These are phyloP conservation scores for Silene latifolia DNA, from an alignment of 148 eudicot genomes.

Conservation along the genomic window DNA sequence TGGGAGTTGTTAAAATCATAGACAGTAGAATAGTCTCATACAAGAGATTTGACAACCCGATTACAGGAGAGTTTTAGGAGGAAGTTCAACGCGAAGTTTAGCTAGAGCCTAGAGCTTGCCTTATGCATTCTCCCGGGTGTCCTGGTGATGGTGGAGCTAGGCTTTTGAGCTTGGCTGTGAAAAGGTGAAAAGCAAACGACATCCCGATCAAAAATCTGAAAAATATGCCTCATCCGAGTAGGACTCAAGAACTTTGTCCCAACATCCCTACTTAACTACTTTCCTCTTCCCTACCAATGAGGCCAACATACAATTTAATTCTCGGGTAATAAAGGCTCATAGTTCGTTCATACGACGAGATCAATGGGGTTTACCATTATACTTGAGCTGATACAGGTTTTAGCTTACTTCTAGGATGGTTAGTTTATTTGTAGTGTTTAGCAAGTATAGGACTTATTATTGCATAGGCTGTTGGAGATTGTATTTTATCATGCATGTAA, in stretches of 20 bases:
- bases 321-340: not conserved
- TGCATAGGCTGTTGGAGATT: not conserved
- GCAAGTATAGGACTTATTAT: not conserved
- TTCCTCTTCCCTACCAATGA: not conserved
- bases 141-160: not conserved
- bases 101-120: not conserved
- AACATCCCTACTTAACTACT: not conserved
- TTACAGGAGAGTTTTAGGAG: not conserved
- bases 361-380: not conserved
- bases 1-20: not conserved
- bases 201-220: no score
- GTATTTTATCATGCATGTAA: not conserved
- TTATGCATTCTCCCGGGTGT: not conserved
- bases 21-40: not conserved
- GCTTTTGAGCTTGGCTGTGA: not conserved
- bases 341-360: not conserved
- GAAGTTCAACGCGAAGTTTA: not conserved
- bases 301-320: not conserved
- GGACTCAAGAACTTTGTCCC: not conserved
- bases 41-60: not conserved
- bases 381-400: not conserved
- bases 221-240: not conserved
- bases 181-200: not conserved
- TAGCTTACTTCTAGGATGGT: constrained; percentile 4
- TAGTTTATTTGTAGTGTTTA: not conserved